phyloP scores from a whole-genome alignment of 805 yeast species.

The Pichia gijzeniarum region DNA sequence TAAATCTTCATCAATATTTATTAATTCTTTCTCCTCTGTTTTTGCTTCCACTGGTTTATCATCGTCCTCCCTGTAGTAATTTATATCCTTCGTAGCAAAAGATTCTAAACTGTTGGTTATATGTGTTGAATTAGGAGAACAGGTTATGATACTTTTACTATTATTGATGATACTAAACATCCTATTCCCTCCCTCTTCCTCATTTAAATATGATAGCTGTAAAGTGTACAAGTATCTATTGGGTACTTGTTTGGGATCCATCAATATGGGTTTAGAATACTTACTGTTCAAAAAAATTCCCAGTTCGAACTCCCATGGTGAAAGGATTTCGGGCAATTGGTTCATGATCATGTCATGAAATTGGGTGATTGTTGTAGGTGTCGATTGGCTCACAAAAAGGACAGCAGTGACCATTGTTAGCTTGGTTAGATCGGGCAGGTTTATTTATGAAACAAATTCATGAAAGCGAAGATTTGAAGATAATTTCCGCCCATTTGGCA shows the following conservation, averaged over 20 bases:
- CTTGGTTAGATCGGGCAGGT: no score
- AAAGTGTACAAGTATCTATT: conserved; percentile 45
- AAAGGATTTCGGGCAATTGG: conserved; percentile 54
- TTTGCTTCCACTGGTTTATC: not conserved
- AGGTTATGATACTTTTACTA: conserved; percentile 30
- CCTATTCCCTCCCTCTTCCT: conserved; percentile 25
- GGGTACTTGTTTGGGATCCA: conserved; percentile 32
- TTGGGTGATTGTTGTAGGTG: conserved; percentile 56
- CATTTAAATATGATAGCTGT: conserved; percentile 41
- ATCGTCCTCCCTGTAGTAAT: conserved; percentile 7
- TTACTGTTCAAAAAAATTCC: conserved; percentile 63
- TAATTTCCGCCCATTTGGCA: not conserved
- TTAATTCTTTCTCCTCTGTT: not conserved
- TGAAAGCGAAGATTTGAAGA: not conserved
- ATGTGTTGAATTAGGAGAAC: conserved; percentile 21
- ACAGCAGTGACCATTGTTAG: conserved; percentile 32
- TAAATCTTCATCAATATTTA: not conserved
- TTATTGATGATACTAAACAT: conserved; percentile 45
- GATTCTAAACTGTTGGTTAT: conserved; percentile 12
- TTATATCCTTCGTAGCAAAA: conserved; percentile 3
- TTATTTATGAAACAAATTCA: no score
- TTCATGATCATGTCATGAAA: conserved; percentile 68
- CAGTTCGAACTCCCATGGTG: conserved; percentile 64
- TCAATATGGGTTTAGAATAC: conserved; percentile 37
- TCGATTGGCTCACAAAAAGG: conserved; percentile 36